Percentiles rank a stretch among this genome's conserved stretches.
Conservation (phyloP, 1,284 basidiomycete genomes). For the Schizophyllum commune region DNA sequence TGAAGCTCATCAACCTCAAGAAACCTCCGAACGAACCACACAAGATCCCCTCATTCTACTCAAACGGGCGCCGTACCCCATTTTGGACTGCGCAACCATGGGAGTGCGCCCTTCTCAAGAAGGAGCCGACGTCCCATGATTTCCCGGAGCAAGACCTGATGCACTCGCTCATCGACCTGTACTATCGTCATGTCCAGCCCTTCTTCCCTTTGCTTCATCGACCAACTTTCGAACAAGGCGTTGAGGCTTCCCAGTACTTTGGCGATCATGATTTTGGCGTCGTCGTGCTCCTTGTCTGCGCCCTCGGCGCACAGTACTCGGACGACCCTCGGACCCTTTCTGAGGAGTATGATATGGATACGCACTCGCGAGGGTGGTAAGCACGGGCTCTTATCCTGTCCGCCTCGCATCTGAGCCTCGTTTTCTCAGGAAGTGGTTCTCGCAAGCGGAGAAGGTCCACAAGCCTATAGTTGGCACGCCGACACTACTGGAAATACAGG, state of each 20-base stretch:
- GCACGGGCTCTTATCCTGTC: too few species aligned
- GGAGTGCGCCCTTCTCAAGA: not conserved
- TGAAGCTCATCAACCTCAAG: conserved; percentile 7
- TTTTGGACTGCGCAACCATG: not conserved
- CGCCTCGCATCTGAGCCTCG: too few species aligned
- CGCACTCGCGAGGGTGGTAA: not conserved
- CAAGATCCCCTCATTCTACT: not conserved
- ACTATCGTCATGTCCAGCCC: conserved; percentile 7
- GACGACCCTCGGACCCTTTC: conserved; percentile 52
- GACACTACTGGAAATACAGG: conserved; percentile 6
- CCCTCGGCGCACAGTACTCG: conserved; percentile 50
- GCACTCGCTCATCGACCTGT: conserved; percentile 2
- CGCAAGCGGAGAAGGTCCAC: conserved; percentile 3
- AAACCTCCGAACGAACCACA: conserved; percentile 1
- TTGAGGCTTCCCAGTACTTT: conserved; percentile 46
- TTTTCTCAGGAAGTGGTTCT: conserved; percentile 22
- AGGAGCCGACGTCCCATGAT: not conserved
- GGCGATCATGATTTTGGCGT: conserved; percentile 44
- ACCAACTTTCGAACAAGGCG: conserved; percentile 3
- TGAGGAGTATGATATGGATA: conserved; percentile 18
- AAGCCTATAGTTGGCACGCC: not conserved
- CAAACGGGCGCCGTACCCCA: not conserved
- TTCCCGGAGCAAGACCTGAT: conserved; percentile 5
- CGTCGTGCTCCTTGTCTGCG: conserved; percentile 54
- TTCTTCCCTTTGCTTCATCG: conserved; percentile 10